Base-by-base conservation (phyloP, 1,139 yeast genomes). In the Yamadazyma kanchanaburiensis region DNA sequence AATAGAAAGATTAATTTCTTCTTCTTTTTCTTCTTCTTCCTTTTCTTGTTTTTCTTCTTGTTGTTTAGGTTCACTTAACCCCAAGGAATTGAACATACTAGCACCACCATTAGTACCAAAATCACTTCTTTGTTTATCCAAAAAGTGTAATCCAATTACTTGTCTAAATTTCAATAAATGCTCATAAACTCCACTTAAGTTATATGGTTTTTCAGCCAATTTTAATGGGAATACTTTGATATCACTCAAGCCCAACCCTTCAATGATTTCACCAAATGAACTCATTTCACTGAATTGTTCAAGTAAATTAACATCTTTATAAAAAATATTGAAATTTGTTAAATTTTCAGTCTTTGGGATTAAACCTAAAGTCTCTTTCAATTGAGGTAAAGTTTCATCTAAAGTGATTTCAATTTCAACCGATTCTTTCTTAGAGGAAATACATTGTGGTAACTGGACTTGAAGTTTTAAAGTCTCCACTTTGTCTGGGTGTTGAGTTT, bases 241-340 rank as follows among this genome's bases (percentile, higher is more conserved):
- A 13, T 20, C 30, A 9, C 46, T 46, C 25, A 56, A 43, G 1
- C 43, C 43, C 26, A 59, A 49, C 14, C 45, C 51, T 5, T 43
- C 48, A 16, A 63, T 33, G 16, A 64, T 52, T 14, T 55, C 63
- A 15, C 48, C 54, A 33, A 62, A 57, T 12, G 64, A 46, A 17
- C 53, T 32, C 25, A 63, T 52, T 18, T 62, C 70, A 32, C 66
- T 65, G 33, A 56, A 56, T 3, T 35, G 26, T 14, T 51, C 51
- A 14, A 54, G 55, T 14, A 77, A 45, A 29, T 57, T 45, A 24
- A 51, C 35, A 12, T 64, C 71, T n/a, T 62, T 53, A 33, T 54
- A 51, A 30, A 45, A 51, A 18, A 85, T 60, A 6, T 69, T 59
- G 49, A 77, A 86, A 46, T 77, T 73, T 22, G 94, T 80, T 46